These are phyloP conservation scores for Microbotryum scabiosae DNA, from an alignment of 1,284 basidiomycete genomes.

Conservation along the genomic window DNA sequence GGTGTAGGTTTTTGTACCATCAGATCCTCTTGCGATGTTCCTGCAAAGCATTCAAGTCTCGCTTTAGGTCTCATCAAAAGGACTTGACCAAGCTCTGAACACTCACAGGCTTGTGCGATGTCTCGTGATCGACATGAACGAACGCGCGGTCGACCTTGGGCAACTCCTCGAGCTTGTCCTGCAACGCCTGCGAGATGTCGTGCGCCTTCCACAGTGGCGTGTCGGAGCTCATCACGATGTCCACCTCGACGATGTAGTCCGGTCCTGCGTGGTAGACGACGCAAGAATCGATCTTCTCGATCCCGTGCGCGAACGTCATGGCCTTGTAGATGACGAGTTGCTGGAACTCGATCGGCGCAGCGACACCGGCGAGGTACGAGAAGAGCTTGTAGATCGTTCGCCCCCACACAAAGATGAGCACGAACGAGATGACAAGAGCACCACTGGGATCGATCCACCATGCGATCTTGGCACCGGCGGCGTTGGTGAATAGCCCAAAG, in stretches of 20 bases:
- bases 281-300: slow-evolving; percentile 78
- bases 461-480: slow-evolving; percentile 73
- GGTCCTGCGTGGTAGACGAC: slow-evolving; percentile 44
- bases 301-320: slow-evolving; percentile 75
- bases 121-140: slow-evolving; percentile 90
- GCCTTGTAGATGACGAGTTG: slow-evolving; percentile 84
- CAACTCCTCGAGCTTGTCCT: slow-evolving; percentile 86
- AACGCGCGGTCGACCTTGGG: slow-evolving; percentile 69
- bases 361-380: slow-evolving; percentile 77
- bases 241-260: slow-evolving; percentile 87
- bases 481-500: slow-evolving; percentile 73
- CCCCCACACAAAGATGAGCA: slow-evolving; percentile 32
- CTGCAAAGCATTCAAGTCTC: not conserved
- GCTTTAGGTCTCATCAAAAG: not conserved
- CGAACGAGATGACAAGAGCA: slow-evolving; percentile 60
- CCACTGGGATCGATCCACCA: slow-evolving; percentile 83
- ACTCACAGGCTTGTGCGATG: slow-evolving; percentile 61
- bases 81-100: not conserved
- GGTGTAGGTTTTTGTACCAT: too few species aligned
- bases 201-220: slow-evolving; percentile 88
- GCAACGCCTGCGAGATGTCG: slow-evolving; percentile 75
- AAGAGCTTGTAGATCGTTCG: slow-evolving; percentile 72
- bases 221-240: slow-evolving; percentile 82
- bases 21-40: slow-evolving; percentile 27
- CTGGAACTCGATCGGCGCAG: slow-evolving; percentile 81